phyloP scores from a whole-genome alignment of 257 asterid genomes.

The Voacanga thouarsii region DNA sequence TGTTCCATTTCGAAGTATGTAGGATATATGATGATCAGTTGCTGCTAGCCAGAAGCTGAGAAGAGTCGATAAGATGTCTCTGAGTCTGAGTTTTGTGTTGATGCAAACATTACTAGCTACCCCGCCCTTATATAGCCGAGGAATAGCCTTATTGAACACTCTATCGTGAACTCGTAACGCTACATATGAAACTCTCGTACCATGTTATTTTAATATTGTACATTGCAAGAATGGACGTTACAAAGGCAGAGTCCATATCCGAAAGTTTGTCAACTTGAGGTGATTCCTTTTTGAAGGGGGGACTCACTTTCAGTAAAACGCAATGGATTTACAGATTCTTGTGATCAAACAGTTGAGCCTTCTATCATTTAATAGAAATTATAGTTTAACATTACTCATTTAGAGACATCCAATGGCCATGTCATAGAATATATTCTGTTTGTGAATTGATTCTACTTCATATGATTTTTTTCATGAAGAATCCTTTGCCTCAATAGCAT shows the following conservation, averaged over 20 bases:
- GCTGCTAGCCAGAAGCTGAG: background rate
- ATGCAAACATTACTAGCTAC: background rate
- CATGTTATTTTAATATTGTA: background rate
- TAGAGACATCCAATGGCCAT: background rate
- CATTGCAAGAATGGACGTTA: background rate
- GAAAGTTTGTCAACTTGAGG: constrained; percentile 12
- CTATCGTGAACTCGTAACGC: background rate
- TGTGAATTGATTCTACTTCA: background rate
- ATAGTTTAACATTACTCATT: no score
- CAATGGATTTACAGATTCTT: background rate
- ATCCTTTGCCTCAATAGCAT: background rate
- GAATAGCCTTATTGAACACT: background rate
- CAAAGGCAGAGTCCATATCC: no score
- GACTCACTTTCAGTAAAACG: background rate
- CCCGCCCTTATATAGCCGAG: constrained; percentile 15
- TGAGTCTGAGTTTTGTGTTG: background rate
- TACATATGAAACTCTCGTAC: background rate
- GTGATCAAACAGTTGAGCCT: background rate
- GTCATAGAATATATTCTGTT: background rate
- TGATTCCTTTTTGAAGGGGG: constrained; percentile 29
- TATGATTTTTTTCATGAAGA: background rate
- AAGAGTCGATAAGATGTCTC: background rate
- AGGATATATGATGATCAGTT: background rate
- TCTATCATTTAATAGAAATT: no score
- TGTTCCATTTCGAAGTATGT: constrained; percentile 31